Evolutionary conservation across 2,329 filamentous ascomycete species (phyloP).

Genomic region (Botrytis fabae): DNA sequence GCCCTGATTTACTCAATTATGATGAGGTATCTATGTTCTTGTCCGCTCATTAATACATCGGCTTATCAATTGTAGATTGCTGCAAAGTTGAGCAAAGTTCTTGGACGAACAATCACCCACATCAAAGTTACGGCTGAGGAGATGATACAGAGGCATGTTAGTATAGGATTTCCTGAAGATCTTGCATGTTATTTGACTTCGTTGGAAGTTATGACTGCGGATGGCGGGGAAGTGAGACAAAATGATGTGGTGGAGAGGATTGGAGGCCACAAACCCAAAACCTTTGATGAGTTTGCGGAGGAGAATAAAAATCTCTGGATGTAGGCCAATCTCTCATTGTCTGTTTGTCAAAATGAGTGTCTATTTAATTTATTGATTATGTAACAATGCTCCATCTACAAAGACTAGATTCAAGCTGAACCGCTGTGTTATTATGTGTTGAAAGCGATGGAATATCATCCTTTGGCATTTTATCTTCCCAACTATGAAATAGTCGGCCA

Average conservation of each 20-base stretch:
- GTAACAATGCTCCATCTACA: background rate
- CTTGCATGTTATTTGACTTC: conserved; percentile 4
- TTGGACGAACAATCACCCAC: background rate
- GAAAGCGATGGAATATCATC: background rate
- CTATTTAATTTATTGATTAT: background rate
- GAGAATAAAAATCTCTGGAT: background rate
- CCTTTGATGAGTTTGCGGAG: background rate
- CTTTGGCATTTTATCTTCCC: background rate
- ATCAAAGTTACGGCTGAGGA: background rate
- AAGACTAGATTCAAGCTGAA: background rate
- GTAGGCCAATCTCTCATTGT: background rate
- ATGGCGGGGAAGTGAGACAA: background rate
- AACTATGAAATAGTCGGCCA: too few relatives aligned
- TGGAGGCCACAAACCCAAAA: background rate
- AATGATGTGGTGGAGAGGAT: conserved; percentile 7
- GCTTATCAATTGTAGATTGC: conserved; percentile 7
- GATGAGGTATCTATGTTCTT: background rate
- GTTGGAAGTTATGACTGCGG: conserved; percentile 3
- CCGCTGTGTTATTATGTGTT: background rate
- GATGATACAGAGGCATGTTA: background rate
- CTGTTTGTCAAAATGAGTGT: too few relatives aligned
- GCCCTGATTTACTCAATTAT: background rate
- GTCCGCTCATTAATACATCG: background rate
- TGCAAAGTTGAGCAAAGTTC: conserved; percentile 1
- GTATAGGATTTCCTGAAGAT: background rate